Conservation (phyloP, 345 rosid genomes). For the Gynandropsis gynandra region DNA sequence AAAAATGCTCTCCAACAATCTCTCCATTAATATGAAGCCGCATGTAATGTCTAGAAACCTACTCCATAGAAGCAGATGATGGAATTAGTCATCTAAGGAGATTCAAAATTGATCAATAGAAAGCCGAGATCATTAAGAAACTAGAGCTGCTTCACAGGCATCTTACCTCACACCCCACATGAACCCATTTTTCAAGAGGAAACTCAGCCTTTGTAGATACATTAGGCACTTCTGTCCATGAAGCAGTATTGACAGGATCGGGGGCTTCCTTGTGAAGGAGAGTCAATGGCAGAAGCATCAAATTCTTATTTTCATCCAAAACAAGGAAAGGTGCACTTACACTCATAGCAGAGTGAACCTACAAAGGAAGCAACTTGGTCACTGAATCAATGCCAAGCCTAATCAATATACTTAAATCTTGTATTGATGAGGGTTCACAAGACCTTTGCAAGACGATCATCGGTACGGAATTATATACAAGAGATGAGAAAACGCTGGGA, state of each 20-base stretch:
- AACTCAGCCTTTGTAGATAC: constrained; percentile 36
- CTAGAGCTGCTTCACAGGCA: neutral
- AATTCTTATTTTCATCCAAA: constrained; percentile 49
- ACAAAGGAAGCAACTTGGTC: constrained; percentile 18
- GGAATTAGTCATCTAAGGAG: neutral
- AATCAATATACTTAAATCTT: neutral
- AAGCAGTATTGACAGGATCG: constrained; percentile 31
- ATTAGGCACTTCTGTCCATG: constrained; percentile 34
- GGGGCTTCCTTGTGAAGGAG: constrained; percentile 40
- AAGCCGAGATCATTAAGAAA: neutral
- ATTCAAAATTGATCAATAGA: neutral
- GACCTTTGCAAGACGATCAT: neutral
- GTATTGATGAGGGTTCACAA: neutral
- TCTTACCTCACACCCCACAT: constrained; percentile 68
- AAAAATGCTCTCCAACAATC: constrained; percentile 43
- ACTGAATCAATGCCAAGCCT: neutral
- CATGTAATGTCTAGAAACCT: constrained; percentile 44
- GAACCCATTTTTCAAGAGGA: constrained; percentile 60
- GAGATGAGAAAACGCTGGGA: neutral
- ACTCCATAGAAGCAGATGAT: constrained; percentile 3
- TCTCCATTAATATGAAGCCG: constrained; percentile 57
- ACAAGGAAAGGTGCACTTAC: constrained; percentile 56
- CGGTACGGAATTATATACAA: neutral
- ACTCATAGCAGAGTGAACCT: constrained; percentile 40
- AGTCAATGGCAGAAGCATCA: constrained; percentile 47